Conservation (phyloP, 495 filamentous ascomycete species). For the Xylaria acuta region DNA sequence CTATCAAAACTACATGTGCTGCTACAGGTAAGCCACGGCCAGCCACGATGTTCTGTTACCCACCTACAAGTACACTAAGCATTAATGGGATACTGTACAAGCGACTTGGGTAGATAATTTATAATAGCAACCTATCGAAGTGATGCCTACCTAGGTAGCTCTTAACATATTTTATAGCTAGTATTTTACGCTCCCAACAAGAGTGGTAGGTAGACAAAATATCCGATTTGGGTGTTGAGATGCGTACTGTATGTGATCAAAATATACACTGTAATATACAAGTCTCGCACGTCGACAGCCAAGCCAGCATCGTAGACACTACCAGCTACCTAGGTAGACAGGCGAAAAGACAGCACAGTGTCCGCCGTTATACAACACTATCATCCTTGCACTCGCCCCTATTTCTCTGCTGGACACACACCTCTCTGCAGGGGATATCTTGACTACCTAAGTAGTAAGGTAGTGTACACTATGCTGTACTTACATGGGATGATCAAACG, state of each 20-base stretch:
- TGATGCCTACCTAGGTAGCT: background rate
- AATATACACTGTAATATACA: background rate
- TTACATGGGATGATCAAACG: constrained; percentile 21
- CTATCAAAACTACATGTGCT: background rate
- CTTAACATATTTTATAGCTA: background rate
- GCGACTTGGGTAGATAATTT: background rate
- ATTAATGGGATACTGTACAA: no score
- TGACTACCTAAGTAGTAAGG: background rate
- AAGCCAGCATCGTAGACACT: background rate
- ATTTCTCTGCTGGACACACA: constrained; percentile 7
- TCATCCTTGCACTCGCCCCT: constrained; percentile 17
- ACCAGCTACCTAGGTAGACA: background rate
- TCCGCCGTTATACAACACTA: background rate
- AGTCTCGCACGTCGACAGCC: background rate
- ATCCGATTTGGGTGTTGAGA: no score
- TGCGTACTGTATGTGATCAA: no score
- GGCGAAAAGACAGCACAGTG: constrained; percentile 19
- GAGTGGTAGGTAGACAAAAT: no score
- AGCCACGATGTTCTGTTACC: no score
- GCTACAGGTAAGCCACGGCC: background rate
- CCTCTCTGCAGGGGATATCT: constrained; percentile 13
- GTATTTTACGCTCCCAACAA: no score
- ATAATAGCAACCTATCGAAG: background rate
- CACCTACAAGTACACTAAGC: no score
- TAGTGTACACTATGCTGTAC: background rate